Evolutionary conservation across 768 basidiomycete species (phyloP), one percentile per base, ranked within the genome.

Genomic region (Tulasnella sp.): DNA sequence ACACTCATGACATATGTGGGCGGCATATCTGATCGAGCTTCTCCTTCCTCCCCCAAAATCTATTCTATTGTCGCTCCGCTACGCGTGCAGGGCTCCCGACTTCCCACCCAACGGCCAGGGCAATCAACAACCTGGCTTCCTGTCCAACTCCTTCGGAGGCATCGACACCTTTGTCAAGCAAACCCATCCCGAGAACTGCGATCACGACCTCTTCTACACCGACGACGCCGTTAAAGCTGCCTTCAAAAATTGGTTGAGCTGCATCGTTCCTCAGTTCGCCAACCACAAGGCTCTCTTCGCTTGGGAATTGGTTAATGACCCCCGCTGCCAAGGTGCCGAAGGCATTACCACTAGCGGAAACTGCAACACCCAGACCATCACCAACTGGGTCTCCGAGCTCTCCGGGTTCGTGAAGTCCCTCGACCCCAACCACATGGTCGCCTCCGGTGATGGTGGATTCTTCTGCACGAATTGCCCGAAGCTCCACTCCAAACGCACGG

Each of bases 301-400:
- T 20, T 79, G 77, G 76, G n/a, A n/a, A n/a, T n/a, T n/a, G n/a
- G n/a, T n/a, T n/a, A n/a, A n/a, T n/a, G n/a, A n/a, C n/a, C n/a
- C n/a, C n/a, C n/a, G n/a, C n/a, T n/a, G n/a, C n/a, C n/a, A n/a
- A n/a, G n/a, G n/a, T n/a, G n/a, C n/a, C n/a, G n/a, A n/a, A n/a
- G n/a, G n/a, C n/a, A n/a, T n/a, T n/a, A n/a, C n/a, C n/a, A n/a
- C n/a, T n/a, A n/a, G n/a, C n/a, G n/a, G n/a, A n/a, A n/a, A n/a
- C n/a, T n/a, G n/a, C n/a, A n/a, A n/a, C n/a, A n/a, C 90, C 10
- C 83, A 84, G 57, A 88, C 87, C 37, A 82, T 92, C 57, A 92
- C 91, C 3, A 48, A 70, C 13, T 92, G 91, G 90, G 89, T 90
- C 79, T 82, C 85, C 1, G 84, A 79, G 0, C 80, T 90, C 44